Base-by-base conservation (phyloP, 2,329 filamentous ascomycete species). In the Colletotrichum chrysophilum region DNA sequence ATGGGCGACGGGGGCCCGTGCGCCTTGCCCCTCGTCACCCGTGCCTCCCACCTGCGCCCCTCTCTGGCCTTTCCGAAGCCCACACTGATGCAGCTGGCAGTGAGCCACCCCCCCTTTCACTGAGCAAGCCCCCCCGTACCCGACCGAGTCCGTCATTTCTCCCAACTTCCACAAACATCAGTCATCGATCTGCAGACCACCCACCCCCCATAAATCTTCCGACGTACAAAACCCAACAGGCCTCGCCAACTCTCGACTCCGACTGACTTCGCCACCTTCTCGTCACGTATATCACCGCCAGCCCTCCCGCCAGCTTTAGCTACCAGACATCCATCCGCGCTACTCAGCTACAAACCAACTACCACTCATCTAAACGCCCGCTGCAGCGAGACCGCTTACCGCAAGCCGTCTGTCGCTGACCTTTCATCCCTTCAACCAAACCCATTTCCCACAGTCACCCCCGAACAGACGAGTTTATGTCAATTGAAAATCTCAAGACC, bases 401-500 rank as follows among this genome's bases (percentile, higher is more conserved):
- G 82, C 82, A 77, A 86, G 84, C 85, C 82, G 88, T 90, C 88
- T 84, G 87, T 90, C 88, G 88, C 88, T 89, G 81, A 83, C 82
- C 80, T 81, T 79, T 78, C 79, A 80, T 82, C 79, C 77, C 81
- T 79, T 81, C 77, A 85, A 80, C 86, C 24, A 84, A 87, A 88
- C 86, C 87, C 86, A 84, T 90, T 87, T 90, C 88, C 89, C 88
- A 85, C 85, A 82, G 86, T 85, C 81, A 87, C 88, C 90, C 89
- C 87, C 85, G 84, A 91, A 93, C 92, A 91, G 90, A 90, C 93
- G 93, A 94, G 94, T 96, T 95, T 96, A 97, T 97, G 95, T 97
- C 95, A 93, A 97, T 97, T 94, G 94, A 97, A 96, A 97, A 97
- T 92, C 94, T 97, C 89, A 97, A 97, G 93, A 93, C 94, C 91